Evolutionary conservation across 345 rosid genomes (phyloP), one percentile per base, ranked within the genome.

Genomic region (Syzygium jambos): DNA sequence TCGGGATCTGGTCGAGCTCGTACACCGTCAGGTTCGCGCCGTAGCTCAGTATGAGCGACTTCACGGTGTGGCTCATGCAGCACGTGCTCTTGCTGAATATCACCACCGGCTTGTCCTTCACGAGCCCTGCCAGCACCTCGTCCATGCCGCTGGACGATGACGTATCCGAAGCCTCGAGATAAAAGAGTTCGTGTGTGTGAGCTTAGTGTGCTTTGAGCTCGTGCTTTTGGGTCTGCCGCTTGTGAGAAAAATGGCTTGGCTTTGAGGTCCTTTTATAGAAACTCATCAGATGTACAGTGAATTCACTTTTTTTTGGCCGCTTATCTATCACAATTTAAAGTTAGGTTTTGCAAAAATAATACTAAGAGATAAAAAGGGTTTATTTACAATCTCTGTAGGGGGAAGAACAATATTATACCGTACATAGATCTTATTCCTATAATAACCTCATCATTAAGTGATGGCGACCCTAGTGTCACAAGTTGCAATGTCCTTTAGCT

Each of bases 81-180:
- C 98, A 95, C n/a, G 91, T 87, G 91, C 93, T 95, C 93, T 88
- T 93, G 95, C 96, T 96, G 89, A 96, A 97, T n/a, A 97, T 90
- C 92, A 97, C 98, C 91, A 93, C 95, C 10, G 99, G 94, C 90
- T 90, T 93, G 59, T 93, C 98, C 46, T 59, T 91, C n/a, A 96
- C 94, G 93, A 95, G 57, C 61, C 91, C 87, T 7, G 57, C 27
- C 85, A 91, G 90, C 85, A 95, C 88, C 41, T 54, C 83, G 38
- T 92, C 94, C 91, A 95, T 92, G 16, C 82, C 7, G 43, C 27
- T 38, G 2, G 54, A 52, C 41, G 85, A 52, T 19, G 25, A 51
- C 30, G 38, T 51, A 27, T 8, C 56, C 11, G 23, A 9, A 51
- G 14, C 6, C 41, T 84, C 11, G 19, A 51, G 57, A 52, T 14